Conservation (phyloP, 2,329 filamentous ascomycete genomes). For the Epichloe sibirici region DNA sequence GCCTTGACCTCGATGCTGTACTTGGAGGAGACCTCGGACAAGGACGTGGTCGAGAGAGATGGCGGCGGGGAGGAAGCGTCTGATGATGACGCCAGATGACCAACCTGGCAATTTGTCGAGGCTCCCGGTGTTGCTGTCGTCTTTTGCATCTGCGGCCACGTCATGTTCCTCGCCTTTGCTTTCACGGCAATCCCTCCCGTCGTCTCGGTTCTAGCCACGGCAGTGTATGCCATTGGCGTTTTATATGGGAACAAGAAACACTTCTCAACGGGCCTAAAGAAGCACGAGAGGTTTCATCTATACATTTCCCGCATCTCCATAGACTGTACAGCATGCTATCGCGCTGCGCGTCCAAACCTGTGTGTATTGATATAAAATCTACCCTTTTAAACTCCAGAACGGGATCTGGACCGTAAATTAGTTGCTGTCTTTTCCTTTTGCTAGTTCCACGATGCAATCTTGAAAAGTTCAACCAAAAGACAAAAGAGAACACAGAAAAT, state of each 20-base stretch:
- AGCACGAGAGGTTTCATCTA: too few relatives aligned
- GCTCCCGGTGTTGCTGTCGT: constrained; percentile 54
- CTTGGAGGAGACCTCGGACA: constrained; percentile 48
- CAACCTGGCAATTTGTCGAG: constrained; percentile 35
- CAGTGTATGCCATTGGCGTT: constrained; percentile 55
- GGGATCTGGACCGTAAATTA: not conserved
- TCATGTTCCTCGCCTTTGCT: constrained; percentile 55
- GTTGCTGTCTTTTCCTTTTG: not conserved
- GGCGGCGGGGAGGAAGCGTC: not conserved
- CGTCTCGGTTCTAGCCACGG: constrained; percentile 52
- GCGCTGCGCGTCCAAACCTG: not conserved
- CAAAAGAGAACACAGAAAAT: not conserved
- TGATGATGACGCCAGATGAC: constrained; percentile 8
- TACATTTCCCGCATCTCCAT: too few relatives aligned
- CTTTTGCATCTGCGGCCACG: constrained; percentile 51
- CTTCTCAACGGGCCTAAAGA: too few relatives aligned
- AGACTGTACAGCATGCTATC: too few relatives aligned
- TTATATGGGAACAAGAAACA: too few relatives aligned
- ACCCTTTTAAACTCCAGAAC: not conserved
- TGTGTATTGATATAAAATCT: not conserved
- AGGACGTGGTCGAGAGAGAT: constrained; percentile 4
- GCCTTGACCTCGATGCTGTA: constrained; percentile 37
- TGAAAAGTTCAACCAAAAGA: not conserved
- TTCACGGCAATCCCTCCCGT: constrained; percentile 62
- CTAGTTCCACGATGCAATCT: not conserved